These are phyloP conservation scores for Cadophora gregata DNA, from an alignment of 2,329 filamentous ascomycete genomes.

Conservation along the genomic window DNA sequence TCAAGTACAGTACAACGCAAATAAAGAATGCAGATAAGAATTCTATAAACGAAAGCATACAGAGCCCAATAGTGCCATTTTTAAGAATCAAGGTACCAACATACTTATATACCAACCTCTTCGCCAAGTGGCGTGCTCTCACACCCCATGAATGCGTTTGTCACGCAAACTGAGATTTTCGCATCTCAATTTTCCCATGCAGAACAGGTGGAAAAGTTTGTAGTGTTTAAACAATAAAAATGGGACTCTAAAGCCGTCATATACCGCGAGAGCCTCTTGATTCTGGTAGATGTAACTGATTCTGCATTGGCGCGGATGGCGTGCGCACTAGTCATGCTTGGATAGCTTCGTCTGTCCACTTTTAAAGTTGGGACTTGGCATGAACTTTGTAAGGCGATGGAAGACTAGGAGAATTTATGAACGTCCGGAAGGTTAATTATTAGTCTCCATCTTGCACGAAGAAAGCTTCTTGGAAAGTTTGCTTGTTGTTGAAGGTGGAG, in stretches of 20 bases:
- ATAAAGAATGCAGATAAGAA: not conserved
- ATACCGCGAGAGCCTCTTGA: not conserved
- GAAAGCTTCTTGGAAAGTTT: not conserved
- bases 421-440: not conserved
- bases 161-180: not conserved
- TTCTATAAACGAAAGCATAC: not conserved
- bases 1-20: not conserved
- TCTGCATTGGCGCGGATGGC: constrained; percentile 7
- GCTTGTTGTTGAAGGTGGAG: not conserved
- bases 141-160: not conserved
- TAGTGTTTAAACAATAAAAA: not conserved
- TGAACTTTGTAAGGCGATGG: not conserved
- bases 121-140: constrained; percentile 1
- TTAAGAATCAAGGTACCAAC: not conserved
- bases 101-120: constrained; percentile 2
- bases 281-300: not conserved
- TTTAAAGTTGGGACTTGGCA: not conserved
- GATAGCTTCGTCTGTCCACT: constrained; percentile 4
- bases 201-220: not conserved
- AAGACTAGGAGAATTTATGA: not conserved
- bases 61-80: not conserved
- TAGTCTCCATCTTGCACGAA: not conserved
- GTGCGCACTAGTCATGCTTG: constrained; percentile 6
- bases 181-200: not conserved
- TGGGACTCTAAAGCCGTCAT: not conserved